phyloP scores from a whole-genome alignment of 345 rosid species.

The Heritiera littoralis region DNA sequence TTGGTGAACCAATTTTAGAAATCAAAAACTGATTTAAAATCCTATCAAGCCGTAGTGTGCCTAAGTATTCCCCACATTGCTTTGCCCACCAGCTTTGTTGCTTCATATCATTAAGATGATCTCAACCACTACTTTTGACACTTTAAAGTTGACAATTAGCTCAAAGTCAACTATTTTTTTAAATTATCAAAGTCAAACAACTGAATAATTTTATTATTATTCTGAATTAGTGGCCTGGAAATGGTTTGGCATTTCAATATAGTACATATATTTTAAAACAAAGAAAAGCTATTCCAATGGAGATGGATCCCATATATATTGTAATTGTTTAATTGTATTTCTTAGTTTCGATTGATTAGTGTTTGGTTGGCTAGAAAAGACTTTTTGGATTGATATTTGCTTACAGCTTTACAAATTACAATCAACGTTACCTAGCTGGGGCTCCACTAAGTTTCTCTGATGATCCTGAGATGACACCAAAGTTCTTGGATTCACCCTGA shows the following conservation, averaged over 20 bases:
- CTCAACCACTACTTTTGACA: conserved; percentile 9
- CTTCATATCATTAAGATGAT: conserved; percentile 4
- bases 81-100: not conserved
- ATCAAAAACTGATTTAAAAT: not conserved
- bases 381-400: not conserved
- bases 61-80: conserved; percentile 1
- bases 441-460: not conserved
- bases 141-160: conserved; percentile 20
- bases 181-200: conserved; percentile 3
- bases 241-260: not conserved
- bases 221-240: conserved; percentile 17
- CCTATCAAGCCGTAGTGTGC: not conserved
- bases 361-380: too few species aligned
- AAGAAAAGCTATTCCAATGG: not conserved
- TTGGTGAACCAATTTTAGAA: not conserved
- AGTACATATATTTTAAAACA: not conserved
- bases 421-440: not conserved
- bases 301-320: not conserved
- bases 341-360: too few species aligned
- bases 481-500: not conserved
- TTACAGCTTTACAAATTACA: not conserved
- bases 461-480: not conserved
- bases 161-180: conserved; percentile 7
- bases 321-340: not conserved
- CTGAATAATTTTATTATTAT: not conserved